Conservation (phyloP, 129 eudicot genomes). For the Pseudognaphalium luteoalbum region DNA sequence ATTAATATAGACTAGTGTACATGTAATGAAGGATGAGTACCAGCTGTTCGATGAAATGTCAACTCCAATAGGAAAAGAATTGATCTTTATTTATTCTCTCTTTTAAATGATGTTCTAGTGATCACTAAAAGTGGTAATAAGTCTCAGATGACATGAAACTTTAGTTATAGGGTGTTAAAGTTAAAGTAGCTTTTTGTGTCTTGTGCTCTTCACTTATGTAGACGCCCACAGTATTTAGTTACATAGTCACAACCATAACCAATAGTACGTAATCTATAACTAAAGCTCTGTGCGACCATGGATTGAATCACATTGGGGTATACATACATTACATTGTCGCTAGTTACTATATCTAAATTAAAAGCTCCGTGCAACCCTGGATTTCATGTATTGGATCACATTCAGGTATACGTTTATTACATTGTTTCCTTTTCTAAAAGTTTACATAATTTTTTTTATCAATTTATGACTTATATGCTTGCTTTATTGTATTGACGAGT, state of each 20-base stretch:
- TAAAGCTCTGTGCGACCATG: background rate
- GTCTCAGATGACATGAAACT: background rate
- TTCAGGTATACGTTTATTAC: background rate
- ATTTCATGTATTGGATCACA: background rate
- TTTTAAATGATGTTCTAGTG: background rate
- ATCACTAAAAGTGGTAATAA: slow-evolving; percentile 1
- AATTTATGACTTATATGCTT: background rate
- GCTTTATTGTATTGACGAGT: background rate
- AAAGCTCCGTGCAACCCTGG: background rate
- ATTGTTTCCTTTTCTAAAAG: background rate
- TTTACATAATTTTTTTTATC: background rate
- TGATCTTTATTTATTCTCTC: background rate
- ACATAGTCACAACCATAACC: background rate
- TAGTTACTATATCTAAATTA: background rate
- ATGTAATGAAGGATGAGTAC: slow-evolving; percentile 2
- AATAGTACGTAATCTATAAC: background rate
- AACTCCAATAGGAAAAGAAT: background rate
- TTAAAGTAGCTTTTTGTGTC: background rate
- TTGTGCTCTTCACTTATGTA: background rate
- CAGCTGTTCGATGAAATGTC: slow-evolving; percentile 23
- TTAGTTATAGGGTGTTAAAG: background rate
- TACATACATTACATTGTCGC: background rate
- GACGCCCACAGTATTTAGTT: slow-evolving; percentile 1
- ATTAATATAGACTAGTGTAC: background rate
- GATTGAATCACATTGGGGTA: slow-evolving; percentile 4